Conservation (phyloP, 371 early-diverging fungal genomes). For the Apophysomyces elegans region DNA sequence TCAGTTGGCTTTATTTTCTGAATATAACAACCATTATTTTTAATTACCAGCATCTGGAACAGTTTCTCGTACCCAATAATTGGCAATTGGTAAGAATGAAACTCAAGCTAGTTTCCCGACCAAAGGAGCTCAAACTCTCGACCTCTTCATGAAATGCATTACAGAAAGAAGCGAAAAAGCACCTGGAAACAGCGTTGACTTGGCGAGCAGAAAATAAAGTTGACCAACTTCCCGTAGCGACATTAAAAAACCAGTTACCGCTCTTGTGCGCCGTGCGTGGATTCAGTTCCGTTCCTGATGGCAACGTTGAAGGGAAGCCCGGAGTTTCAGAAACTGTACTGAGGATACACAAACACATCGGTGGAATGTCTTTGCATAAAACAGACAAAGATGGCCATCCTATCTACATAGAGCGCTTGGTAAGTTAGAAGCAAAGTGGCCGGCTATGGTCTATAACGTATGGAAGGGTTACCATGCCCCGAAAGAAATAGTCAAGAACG, state of each 20-base stretch:
- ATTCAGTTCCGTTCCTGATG: conserved; percentile 65
- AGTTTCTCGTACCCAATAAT: conserved; percentile 67
- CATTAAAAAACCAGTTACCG: conserved; percentile 64
- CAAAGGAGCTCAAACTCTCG: too few species aligned
- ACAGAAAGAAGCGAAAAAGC: conserved; percentile 69
- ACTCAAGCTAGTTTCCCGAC: too few species aligned
- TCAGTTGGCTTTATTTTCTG: too few species aligned
- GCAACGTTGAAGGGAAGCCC: conserved; percentile 65
- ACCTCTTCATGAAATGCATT: neutral
- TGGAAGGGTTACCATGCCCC: conserved; percentile 71
- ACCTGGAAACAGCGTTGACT: conserved; percentile 64
- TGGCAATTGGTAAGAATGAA: conserved; percentile 57
- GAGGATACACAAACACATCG: conserved; percentile 70
- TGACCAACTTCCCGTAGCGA: conserved; percentile 70
- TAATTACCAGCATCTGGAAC: conserved; percentile 50
- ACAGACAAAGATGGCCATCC: conserved; percentile 81
- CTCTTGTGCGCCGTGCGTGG: conserved; percentile 80
- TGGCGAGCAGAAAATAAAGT: conserved; percentile 77
- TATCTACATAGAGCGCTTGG: conserved; percentile 81
- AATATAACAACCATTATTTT: neutral
- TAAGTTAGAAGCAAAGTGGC: conserved; percentile 28
- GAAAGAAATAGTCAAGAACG: conserved; percentile 70
- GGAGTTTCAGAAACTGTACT: conserved; percentile 73
- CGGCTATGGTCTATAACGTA: conserved; percentile 1
- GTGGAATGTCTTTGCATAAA: conserved; percentile 84